Base-by-base conservation (phyloP, 1,139 yeast species). In the Pichia sp. region DNA sequence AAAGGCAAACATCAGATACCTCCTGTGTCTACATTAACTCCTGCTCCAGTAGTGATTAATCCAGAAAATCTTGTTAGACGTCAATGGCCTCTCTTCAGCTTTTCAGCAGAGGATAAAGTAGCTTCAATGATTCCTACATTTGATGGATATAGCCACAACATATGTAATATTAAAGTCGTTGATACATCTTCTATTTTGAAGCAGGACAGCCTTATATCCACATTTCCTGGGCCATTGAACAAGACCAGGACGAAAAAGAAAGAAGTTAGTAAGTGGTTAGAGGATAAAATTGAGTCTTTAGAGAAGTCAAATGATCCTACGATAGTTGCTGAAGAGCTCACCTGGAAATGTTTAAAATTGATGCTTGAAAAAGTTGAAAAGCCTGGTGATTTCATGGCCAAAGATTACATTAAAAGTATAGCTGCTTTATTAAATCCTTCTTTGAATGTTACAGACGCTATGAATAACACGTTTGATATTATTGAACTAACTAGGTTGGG, bases 71-170 rank as follows among this genome's bases (percentile, higher is more conserved):
- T 68, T 48, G 65, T 61, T 8, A 59, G 62, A 45, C 75, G 88
- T 55, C 96, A 89, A 67, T 87, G 87, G 68, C 96, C 96, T 0
- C 69, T 91, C 40, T 87, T 90, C 67, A 75, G 79, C 55, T 91
- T 95, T 88, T 80, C 88, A 49, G 73, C 79, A 6, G 58, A 55
- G 6, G 73, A 74, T 10, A 77, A 73, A 51, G 67, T 79, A 20
- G 76, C 77, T 1, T 72, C 74, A 42, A 74, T 76, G 52, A 63
- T 80, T 41, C 84, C 87, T 6, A 64, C 74, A 1, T 59, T 64
- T 30, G 68, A 65, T 55, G 65, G 64, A 1, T 68, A 66, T 52
- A 68, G 69, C 8, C 61, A 61, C 38, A 59, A 58, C 30, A 57
- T 55, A 33, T 56, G 58, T 42, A 64, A 66, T 24, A 60, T 68